Percentiles rank a stretch among this genome's conserved stretches.
Evolutionary conservation across 139 green algal genomes (phyloP).

Genomic region (Yamagishiella unicocca): DNA sequence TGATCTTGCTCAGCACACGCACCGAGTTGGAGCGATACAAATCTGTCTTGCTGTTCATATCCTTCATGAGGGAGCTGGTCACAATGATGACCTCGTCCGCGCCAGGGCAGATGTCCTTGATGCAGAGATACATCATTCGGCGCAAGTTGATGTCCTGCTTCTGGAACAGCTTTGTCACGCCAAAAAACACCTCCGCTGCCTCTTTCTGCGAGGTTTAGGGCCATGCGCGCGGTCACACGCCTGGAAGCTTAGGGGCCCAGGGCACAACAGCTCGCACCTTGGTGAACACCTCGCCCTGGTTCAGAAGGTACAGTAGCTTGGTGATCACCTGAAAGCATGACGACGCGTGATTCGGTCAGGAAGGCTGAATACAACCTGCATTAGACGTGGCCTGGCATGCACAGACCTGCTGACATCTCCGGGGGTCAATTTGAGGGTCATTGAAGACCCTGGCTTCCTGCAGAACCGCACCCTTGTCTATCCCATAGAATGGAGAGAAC

Average conservation of each 20-base stretch:
- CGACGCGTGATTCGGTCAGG: not conserved
- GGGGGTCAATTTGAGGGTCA: conserved; percentile 92
- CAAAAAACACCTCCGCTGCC: conserved; percentile 98
- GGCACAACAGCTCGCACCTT: conserved; percentile 83
- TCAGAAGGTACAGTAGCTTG: conserved; percentile 98
- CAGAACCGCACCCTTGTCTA: conserved; percentile 98
- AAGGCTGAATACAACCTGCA: too few relatives aligned
- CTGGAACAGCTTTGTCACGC: conserved; percentile 99
- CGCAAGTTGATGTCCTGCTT: conserved; percentile 95
- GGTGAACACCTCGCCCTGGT: conserved; percentile 97
- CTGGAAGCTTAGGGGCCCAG: not conserved
- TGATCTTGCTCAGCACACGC: conserved; percentile 97
- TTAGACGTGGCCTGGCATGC: too few relatives aligned
- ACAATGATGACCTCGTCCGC: conserved; percentile 99
- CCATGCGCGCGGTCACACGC: not conserved
- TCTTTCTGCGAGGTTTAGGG: conserved; percentile 86
- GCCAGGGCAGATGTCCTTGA: conserved; percentile 98
- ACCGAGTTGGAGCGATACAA: conserved; percentile 97
- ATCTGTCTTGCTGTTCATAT: conserved; percentile 98
- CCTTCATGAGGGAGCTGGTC: conserved; percentile 98
- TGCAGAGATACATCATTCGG: conserved; percentile 98
- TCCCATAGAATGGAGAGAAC: conserved; percentile 99
- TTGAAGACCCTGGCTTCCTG: conserved; percentile 98
- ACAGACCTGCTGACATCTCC: conserved; percentile 92
- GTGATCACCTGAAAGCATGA: conserved; percentile 94